Evolutionary conservation across 495 filamentous ascomycete genomes (phyloP).

Genomic region (Lentithecium fluviatile): DNA sequence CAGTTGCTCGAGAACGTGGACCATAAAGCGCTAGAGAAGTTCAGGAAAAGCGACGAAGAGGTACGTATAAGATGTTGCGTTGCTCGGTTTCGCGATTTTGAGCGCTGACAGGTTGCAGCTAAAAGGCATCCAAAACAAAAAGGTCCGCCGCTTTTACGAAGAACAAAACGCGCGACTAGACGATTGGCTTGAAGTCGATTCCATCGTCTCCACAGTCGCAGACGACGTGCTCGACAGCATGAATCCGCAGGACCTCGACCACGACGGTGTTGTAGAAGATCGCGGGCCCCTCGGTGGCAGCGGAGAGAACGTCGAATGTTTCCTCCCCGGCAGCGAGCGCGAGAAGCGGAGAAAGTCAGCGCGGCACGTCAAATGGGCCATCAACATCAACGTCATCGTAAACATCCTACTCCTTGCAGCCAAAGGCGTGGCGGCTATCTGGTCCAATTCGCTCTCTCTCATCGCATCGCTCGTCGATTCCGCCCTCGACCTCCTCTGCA

Average conservation of each 20-base stretch:
- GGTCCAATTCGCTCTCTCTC: constrained; percentile 50
- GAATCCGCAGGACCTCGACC: constrained; percentile 50
- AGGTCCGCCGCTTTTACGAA: constrained; percentile 50
- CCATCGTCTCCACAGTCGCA: constrained; percentile 50
- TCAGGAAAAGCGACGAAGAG: constrained; percentile 48
- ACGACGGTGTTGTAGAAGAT: constrained; percentile 49
- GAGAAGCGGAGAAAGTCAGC: constrained; percentile 45
- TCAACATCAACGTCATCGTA: constrained; percentile 53
- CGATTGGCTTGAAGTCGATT: constrained; percentile 55
- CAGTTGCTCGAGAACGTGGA: constrained; percentile 49
- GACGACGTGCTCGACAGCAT: constrained; percentile 56
- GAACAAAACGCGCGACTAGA: constrained; percentile 51
- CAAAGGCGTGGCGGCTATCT: constrained; percentile 45
- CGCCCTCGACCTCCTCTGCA: constrained; percentile 52
- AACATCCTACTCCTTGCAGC: constrained; percentile 49
- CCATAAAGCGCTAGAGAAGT: constrained; percentile 43
- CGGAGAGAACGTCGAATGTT: constrained; percentile 45
- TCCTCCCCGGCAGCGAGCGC: constrained; percentile 52
- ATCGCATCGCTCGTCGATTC: constrained; percentile 51
- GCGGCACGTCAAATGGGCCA: constrained; percentile 51
- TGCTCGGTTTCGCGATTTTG: too few species aligned
- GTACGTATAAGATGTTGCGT: constrained; percentile 15
- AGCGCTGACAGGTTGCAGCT: constrained; percentile 15
- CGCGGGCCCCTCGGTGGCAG: constrained; percentile 44
- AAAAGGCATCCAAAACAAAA: constrained; percentile 51